Evolutionary conservation across 441 rosid genomes (phyloP).

Genomic region (Gossypium davidsonii): DNA sequence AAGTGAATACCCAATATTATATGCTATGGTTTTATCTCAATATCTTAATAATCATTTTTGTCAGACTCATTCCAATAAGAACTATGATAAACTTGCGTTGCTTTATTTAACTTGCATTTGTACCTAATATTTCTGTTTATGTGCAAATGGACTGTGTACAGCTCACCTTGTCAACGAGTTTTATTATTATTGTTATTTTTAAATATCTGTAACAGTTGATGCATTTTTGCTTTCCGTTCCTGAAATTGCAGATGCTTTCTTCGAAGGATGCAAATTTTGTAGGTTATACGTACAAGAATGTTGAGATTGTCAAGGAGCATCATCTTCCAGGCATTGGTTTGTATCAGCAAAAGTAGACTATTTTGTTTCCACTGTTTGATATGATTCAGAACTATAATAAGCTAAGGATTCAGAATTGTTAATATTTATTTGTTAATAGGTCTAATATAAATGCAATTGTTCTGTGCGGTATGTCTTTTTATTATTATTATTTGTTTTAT

Average conservation of each 20-base stretch:
- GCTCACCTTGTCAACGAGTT: neutral
- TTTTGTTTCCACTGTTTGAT: neutral
- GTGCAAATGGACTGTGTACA: neutral
- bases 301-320: slow-evolving; percentile 46
- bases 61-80: neutral
- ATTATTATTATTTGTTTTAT: neutral
- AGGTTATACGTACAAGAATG: slow-evolving; percentile 53
- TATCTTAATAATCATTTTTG: neutral
- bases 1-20: neutral
- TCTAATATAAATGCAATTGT: neutral
- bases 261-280: slow-evolving; percentile 51
- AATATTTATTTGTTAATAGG: slow-evolving; percentile 6
- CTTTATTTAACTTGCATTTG: slow-evolving; percentile 2
- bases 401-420: slow-evolving; percentile 5
- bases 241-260: slow-evolving; percentile 35
- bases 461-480: neutral
- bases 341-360: slow-evolving; percentile 8
- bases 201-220: neutral
- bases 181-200: neutral
- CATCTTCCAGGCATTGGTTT: slow-evolving; percentile 42
- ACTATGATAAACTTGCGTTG: neutral
- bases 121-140: neutral
- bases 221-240: slow-evolving; percentile 14
- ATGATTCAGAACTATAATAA: neutral
- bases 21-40: neutral